Conservation (phyloP, 2,329 filamentous ascomycete species). For the Trichoderma sp. region DNA sequence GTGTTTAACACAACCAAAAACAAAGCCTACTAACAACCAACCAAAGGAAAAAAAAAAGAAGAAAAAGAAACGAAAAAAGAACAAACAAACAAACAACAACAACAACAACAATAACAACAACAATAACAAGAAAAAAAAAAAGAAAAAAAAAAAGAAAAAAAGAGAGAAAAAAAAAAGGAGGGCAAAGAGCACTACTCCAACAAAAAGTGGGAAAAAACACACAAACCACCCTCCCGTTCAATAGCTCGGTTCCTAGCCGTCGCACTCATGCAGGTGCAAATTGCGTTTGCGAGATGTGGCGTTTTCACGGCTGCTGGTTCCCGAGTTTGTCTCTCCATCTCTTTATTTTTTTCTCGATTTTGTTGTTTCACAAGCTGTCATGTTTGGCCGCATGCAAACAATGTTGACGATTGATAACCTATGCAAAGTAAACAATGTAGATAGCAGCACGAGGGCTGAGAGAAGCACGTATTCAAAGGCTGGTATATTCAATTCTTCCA, state of each 20-base stretch:
- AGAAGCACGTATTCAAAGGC: not conserved
- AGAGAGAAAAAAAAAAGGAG: too few species aligned
- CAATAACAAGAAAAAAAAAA: not conserved
- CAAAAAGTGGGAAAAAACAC: too few species aligned
- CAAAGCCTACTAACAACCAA: too few species aligned
- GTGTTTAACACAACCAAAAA: not conserved
- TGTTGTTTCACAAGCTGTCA: too few species aligned
- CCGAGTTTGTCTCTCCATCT: not conserved
- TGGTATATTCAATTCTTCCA: not conserved
- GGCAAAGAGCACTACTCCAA: too few species aligned
- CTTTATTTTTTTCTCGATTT: too few species aligned
- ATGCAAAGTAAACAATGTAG: too few species aligned
- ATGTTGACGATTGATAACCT: too few species aligned
- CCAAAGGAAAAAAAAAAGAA: not conserved
- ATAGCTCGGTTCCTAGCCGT: not conserved
- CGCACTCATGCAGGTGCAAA: constrained; percentile 13
- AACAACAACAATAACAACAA: too few species aligned
- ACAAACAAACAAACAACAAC: too few species aligned
- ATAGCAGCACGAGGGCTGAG: not conserved
- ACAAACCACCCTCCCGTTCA: not conserved
- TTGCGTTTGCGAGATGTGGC: not conserved
- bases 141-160: not conserved
- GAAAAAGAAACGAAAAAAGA: not conserved
- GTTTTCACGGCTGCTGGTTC: not conserved
- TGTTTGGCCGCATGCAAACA: too few species aligned